Percentiles rank a stretch among this genome's conserved stretches.
Conservation (phyloP, 257 asterid species). For the Scutellaria galericulata region DNA sequence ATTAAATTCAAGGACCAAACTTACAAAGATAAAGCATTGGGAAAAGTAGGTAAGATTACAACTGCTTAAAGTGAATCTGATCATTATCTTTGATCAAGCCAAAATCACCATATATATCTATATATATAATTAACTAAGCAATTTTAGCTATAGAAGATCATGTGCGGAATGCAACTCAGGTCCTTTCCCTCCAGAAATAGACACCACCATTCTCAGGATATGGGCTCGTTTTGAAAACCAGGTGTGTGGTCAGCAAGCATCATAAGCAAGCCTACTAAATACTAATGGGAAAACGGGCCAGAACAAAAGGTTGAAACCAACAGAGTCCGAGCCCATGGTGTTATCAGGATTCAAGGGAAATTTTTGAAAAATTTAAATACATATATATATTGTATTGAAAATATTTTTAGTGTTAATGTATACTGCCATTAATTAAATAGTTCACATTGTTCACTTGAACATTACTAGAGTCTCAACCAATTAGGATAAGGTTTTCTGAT, state of each 20-base stretch:
- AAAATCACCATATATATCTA: no score
- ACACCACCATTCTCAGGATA: background rate
- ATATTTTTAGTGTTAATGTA: no score
- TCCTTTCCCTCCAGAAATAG: background rate
- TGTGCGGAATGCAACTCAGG: background rate
- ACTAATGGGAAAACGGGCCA: background rate
- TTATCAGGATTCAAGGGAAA: background rate
- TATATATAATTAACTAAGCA: no score
- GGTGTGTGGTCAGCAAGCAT: background rate
- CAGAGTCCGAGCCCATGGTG: background rate
- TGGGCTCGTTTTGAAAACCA: background rate
- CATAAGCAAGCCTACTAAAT: background rate
- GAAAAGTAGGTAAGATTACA: no score
- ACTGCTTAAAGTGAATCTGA: background rate
- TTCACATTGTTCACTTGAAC: no score
- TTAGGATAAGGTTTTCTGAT: conserved; percentile 13
- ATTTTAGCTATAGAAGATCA: background rate
- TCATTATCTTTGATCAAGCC: background rate
- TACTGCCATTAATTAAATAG: no score
- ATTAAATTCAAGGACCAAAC: background rate
- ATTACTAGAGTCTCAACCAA: no score
- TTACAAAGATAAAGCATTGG: no score
- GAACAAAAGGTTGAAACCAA: conserved; percentile 2
- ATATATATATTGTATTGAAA: no score
- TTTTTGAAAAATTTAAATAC: background rate